phyloP scores from a whole-genome alignment of 116 monocot species.

The Iris pallida region DNA sequence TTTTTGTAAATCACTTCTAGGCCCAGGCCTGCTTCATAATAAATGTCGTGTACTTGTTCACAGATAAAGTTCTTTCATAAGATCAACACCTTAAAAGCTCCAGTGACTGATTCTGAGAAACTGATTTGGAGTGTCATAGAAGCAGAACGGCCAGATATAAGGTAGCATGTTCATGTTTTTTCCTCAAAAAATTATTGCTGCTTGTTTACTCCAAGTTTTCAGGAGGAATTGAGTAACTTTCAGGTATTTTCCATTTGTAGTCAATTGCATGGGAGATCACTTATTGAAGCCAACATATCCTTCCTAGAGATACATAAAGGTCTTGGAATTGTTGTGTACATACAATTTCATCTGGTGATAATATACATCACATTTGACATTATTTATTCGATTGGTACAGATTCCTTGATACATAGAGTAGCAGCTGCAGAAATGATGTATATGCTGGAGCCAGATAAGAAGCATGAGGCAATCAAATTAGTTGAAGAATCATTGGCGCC shows the following conservation, averaged over 20 bases:
- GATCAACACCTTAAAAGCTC: conserved; percentile 43
- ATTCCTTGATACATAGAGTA: conserved; percentile 89
- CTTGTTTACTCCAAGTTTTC: no score
- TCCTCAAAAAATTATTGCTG: background rate
- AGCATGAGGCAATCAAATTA: conserved; percentile 72
- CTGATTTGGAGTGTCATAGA: conserved; percentile 75
- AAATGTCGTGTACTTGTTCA: background rate
- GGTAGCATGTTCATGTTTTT: conserved; percentile 27
- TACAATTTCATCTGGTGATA: background rate
- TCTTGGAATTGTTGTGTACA: conserved; percentile 12
- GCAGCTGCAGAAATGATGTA: conserved; percentile 87
- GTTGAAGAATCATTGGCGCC: conserved; percentile 63
- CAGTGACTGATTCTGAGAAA: conserved; percentile 74
- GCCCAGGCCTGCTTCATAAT: background rate
- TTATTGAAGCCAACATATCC: conserved; percentile 57
- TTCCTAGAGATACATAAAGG: conserved; percentile 81
- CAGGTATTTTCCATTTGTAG: conserved; percentile 27
- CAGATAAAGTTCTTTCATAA: conserved; percentile 91
- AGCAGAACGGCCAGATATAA: conserved; percentile 60
- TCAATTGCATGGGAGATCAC: conserved; percentile 73
- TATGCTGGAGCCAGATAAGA: conserved; percentile 66
- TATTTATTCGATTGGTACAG: conserved; percentile 23
- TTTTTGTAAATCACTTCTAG: no score
- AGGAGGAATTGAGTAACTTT: background rate
- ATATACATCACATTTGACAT: conserved; percentile 4